phyloP scores from a whole-genome alignment of 176 grass and related monocot species.

The Ensete glaucum region DNA sequence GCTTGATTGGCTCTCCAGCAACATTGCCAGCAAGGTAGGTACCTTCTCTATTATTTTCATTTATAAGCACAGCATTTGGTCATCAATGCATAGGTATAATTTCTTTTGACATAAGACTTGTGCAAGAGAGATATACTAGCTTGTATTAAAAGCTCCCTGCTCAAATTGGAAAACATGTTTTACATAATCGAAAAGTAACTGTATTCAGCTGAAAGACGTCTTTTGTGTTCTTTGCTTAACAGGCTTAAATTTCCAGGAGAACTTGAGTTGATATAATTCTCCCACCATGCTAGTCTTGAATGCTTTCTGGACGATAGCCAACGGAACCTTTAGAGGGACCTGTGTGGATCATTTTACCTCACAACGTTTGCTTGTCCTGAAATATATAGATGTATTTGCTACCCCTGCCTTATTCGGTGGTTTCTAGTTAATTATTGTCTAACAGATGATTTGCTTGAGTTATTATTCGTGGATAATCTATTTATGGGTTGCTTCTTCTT shows the following conservation, averaged over 20 bases:
- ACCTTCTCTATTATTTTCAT: background rate
- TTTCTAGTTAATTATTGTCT: background rate
- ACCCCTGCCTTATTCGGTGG: background rate
- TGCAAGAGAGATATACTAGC: background rate
- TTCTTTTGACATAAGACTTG: background rate
- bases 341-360: background rate
- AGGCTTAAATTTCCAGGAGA: conserved; percentile 1
- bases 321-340: background rate
- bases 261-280: background rate
- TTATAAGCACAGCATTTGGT: background rate
- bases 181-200: background rate
- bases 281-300: background rate
- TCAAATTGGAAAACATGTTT: background rate
- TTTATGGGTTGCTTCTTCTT: too few species aligned
- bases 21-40: conserved; percentile 9
- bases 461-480: background rate
- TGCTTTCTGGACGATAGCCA: background rate
- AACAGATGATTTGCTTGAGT: background rate
- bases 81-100: background rate
- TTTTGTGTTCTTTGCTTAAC: background rate
- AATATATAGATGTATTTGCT: background rate
- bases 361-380: background rate
- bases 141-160: background rate
- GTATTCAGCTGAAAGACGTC: background rate
- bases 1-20: conserved; percentile 6